Base-by-base conservation (phyloP, 371 early-diverging fungal species). In the Mortierella sp. region DNA sequence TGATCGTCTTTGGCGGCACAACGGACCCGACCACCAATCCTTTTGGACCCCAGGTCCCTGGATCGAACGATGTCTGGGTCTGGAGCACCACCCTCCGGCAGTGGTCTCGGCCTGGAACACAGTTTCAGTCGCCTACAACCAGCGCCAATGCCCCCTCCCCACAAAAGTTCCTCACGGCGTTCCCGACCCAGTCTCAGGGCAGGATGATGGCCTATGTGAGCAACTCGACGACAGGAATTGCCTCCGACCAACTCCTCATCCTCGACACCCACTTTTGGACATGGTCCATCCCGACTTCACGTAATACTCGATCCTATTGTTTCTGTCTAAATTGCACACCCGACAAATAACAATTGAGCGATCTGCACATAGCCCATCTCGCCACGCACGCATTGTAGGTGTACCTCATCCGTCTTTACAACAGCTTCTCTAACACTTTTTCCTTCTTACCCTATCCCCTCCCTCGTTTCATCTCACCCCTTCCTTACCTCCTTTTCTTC, bases 1-100 rank as follows among this genome's bases (percentile, higher is more conserved):
- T 85, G 86, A 59, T 85, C 50, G 51, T 85, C 37, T 85, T 85
- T 61, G 86, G 86, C 24, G 86, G 86, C 55, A 76, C 75, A n/a
- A 51, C 69, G 14, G 75, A 81, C 67, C 76, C 86, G 3, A 53
- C 34, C 9, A 11, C 16, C 21, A 69, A 76, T 53, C 86, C 86
- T 1, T 81, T 50, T 51, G 77, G 77, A 28, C 3, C 69, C 16
- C 26, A n/a, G 19, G 77, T 76, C 19, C 67, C 71, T 4, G 86
- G 82, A 59, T 85, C 86, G 19, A 81, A 76, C 37, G 79, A 81
- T 51, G 73, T 85, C 34, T 85, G 73, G 71, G 79, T 81, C 69
- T 85, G 86, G 86, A 78, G 79, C 59, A 85, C 86, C 1, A 85
- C 82, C 3, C 74, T 76, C 1, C 76, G 79, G 14, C 73, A 73